phyloP scores from a whole-genome alignment of 2,329 filamentous ascomycete species.

The Knufia petricola region DNA sequence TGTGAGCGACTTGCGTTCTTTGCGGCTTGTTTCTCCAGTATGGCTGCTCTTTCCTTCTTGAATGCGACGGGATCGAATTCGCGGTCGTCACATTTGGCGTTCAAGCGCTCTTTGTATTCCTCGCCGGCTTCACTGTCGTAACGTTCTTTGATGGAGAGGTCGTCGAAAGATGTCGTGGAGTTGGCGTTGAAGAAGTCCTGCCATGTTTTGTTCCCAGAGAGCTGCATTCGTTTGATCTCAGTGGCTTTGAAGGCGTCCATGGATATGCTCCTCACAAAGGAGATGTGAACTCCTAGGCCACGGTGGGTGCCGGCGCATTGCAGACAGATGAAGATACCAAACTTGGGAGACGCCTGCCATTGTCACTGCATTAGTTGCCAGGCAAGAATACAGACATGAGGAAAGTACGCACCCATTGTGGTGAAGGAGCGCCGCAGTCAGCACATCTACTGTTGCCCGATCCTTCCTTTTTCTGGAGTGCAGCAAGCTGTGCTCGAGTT shows the following conservation, averaged over 20 bases:
- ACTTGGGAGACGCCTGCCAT: constrained; percentile 80
- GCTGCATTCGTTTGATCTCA: constrained; percentile 88
- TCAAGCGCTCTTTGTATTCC: constrained; percentile 86
- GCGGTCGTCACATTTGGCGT: constrained; percentile 74
- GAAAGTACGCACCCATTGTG: constrained; percentile 73
- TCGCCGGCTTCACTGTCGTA: constrained; percentile 86
- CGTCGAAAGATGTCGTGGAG: constrained; percentile 63
- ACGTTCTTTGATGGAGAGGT: constrained; percentile 78
- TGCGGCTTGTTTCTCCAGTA: constrained; percentile 27
- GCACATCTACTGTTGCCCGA: constrained; percentile 84
- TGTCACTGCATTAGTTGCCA: too few species aligned
- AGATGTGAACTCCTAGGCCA: constrained; percentile 92
- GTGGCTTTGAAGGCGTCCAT: constrained; percentile 96
- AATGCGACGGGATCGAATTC: constrained; percentile 73
- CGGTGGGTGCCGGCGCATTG: constrained; percentile 91
- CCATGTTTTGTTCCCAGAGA: constrained; percentile 83
- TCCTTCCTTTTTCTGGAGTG: constrained; percentile 66
- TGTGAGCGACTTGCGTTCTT: constrained; percentile 27
- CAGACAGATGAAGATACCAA: constrained; percentile 97
- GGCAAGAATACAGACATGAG: background rate
- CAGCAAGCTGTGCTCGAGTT: constrained; percentile 55
- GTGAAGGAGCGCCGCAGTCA: constrained; percentile 89
- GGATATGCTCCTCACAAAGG: constrained; percentile 91
- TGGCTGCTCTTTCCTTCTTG: constrained; percentile 32
- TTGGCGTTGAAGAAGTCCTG: constrained; percentile 74